Percentiles rank a stretch among this genome's conserved stretches.
phyloP scores from a whole-genome alignment of 805 yeast genomes.

The Komagataella mondaviorum region DNA sequence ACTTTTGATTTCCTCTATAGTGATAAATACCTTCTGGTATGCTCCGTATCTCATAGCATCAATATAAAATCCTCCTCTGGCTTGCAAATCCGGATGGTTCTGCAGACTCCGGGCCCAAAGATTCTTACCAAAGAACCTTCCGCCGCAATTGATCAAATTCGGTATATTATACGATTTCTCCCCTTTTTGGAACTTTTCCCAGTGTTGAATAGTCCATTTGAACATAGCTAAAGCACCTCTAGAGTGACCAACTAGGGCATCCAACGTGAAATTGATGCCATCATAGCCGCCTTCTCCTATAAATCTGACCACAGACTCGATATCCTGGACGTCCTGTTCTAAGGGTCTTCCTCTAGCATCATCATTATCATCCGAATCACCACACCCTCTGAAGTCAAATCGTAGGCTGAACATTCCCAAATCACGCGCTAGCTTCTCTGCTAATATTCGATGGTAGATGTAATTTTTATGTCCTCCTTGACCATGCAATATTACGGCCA shows the following conservation, averaged over 20 bases:
- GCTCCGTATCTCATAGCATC: conserved; percentile 38
- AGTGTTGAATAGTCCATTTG: conserved; percentile 46
- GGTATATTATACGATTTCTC: conserved; percentile 36
- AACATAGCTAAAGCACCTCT: conserved; percentile 71
- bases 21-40: conserved; percentile 25
- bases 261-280: conserved; percentile 30
- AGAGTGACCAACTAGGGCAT: conserved; percentile 63
- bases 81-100: conserved; percentile 22
- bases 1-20: conserved; percentile 35
- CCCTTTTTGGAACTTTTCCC: conserved; percentile 17
- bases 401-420: conserved; percentile 56
- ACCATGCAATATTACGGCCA: conserved; percentile 68
- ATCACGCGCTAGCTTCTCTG: conserved; percentile 41
- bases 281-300: conserved; percentile 13
- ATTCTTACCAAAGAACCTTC: conserved; percentile 46
- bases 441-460: conserved; percentile 54
- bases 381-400: conserved; percentile 81
- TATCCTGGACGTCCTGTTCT: conserved; percentile 55
- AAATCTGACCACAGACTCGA: conserved; percentile 31
- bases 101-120: conserved; percentile 24
- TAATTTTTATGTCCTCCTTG: conserved; percentile 76
- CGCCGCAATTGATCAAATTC: conserved; percentile 56
- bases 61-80: conserved; percentile 24
- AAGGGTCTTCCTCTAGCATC: conserved; percentile 39
- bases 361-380: conserved; percentile 47